Base-by-base conservation (phyloP, 176 grass and related monocot genomes). In the Oryza australiensis region DNA sequence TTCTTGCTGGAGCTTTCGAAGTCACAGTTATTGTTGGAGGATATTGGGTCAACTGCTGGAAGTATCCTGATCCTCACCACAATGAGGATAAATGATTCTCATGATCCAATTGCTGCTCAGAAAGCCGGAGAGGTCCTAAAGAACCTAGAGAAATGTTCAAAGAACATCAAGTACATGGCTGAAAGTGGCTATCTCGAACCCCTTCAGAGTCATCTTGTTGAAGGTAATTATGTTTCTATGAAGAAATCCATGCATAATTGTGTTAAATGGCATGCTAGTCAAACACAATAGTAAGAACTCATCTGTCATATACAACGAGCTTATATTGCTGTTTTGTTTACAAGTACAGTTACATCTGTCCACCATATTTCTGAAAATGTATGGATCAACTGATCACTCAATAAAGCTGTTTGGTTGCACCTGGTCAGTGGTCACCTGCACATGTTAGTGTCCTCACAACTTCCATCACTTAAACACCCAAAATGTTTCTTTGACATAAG, bases 131-230 rank as follows among this genome's bases (percentile, higher is more conserved):
- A 73, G 51, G 84, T 89, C 80, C 84, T 98, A 9, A 86, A 81
- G 60, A 98, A 98, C 64, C 77, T 98, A 79, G 95, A 94, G 79
- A 98, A 91, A 62, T 88, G 88, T 45, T 72, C 90, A 0, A 86
- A 87, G 71, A 98, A 98, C 75, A 93, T 98, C 49, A 98, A 87
- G 46, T 91, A 76, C 81, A 98, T 98, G 95, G 95, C 95, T 68
- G 88, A 94, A 68, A 89, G 86, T 87, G 95, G 95, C 71, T 93
- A 88, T 78, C 91, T 93, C 73, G 92, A 94, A 27, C 95, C 95
- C 45, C 95, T 98, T 81, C 81, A 87, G 77, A 87, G 38, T 73
- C 82, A 94, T 81, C 81, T 98, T 74, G 88, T 93, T 62, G 90
- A 89, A 82, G 95, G 95, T 98, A 90, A 90, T 75, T 55, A 69